Conservation (phyloP, 73 alveolate species). For the Effrenium voratum region DNA sequence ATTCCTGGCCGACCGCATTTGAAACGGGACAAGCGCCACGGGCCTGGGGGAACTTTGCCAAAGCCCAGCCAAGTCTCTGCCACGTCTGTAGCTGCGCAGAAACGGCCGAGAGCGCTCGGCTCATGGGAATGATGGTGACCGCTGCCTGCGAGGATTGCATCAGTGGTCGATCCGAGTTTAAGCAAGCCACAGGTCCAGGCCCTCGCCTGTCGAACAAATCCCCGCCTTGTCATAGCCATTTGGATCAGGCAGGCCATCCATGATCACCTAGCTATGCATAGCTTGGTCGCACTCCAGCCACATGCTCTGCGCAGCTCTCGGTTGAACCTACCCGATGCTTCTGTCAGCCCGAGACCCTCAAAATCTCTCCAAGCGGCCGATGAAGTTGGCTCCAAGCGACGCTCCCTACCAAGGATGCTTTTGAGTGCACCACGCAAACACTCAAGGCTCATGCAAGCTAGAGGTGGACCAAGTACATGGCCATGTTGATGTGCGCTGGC, state of each 20-base stretch:
- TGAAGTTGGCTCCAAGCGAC: conserved; percentile 46
- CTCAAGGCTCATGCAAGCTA: no score
- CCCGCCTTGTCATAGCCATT: conserved; percentile 48
- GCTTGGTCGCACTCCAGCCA: not conserved
- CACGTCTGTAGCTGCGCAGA: conserved; percentile 40
- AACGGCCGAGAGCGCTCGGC: conserved; percentile 28
- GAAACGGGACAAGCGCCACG: not conserved
- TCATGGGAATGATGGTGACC: conserved; percentile 62
- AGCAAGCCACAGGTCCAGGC: not conserved
- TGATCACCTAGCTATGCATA: conserved; percentile 25
- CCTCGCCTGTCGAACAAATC: not conserved
- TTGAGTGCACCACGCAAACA: no score
- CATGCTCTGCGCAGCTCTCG: not conserved
- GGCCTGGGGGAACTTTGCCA: not conserved
- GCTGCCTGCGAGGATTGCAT: conserved; percentile 20
- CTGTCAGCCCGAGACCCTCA: no score
- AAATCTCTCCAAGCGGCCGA: not conserved
- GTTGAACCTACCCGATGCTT: not conserved
- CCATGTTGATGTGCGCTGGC: no score
- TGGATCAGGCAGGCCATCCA: conserved; percentile 73
- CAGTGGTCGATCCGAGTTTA: not conserved
- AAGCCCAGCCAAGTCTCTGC: conserved; percentile 1
- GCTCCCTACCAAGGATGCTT: no score
- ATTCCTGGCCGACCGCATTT: not conserved
- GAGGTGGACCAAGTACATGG: no score